These are phyloP conservation scores for Pseudisothecium myosuroides DNA, from an alignment of 225 moss, liverwort and hornwort genomes.

Conservation along the genomic window DNA sequence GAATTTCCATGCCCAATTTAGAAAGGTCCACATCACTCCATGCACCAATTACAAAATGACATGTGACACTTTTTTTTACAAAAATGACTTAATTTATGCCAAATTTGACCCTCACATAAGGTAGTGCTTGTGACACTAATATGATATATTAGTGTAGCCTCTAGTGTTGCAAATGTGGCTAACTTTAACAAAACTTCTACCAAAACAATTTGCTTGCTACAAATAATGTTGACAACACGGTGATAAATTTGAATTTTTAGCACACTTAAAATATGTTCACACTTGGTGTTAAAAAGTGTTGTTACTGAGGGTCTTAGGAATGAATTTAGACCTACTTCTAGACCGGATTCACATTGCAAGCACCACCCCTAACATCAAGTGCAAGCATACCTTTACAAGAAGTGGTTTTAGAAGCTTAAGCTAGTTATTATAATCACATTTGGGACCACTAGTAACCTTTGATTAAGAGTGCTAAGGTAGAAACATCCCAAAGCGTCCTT, in stretches of 20 bases:
- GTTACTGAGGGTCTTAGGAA: no score
- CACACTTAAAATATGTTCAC: no score
- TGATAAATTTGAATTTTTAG: not conserved
- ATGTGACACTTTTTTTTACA: not conserved
- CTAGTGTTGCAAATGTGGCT: not conserved
- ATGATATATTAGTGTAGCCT: not conserved
- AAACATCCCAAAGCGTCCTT: no score
- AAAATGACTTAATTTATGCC: not conserved
- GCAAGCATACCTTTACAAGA: no score
- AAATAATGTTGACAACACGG: not conserved
- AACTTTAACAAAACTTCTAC: not conserved
- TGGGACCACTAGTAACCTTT: not conserved
- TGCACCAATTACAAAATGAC: not conserved
- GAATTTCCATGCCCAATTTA: not conserved
- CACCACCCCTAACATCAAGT: no score
- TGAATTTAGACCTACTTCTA: no score
- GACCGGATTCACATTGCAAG: no score
- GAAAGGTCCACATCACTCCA: not conserved
- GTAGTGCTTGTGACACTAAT: not conserved
- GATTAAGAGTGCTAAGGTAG: not conserved
- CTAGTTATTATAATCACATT: not conserved
- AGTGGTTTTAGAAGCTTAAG: not conserved
- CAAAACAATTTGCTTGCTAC: not conserved
- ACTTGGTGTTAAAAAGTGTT: no score
- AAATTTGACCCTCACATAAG: not conserved